phyloP scores from a whole-genome alignment of 2,329 filamentous ascomycete genomes.

The Albifimbria verrucaria region DNA sequence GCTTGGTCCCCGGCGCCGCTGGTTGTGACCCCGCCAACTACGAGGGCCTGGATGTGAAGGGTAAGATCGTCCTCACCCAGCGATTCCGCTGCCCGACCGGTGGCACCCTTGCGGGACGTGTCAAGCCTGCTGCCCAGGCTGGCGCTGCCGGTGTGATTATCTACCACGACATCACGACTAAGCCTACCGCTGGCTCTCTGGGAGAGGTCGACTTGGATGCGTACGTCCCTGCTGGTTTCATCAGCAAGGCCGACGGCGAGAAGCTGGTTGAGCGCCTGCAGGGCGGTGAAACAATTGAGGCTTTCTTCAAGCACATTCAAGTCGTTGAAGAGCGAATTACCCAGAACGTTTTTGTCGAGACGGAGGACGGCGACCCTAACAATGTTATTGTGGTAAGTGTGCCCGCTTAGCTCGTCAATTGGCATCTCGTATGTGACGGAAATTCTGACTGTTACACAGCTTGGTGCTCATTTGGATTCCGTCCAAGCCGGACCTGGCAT shows the following conservation, averaged over 20 bases:
- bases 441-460: background rate
- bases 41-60: slow-evolving; percentile 15
- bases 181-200: slow-evolving; percentile 16
- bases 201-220: slow-evolving; percentile 16
- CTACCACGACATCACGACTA: slow-evolving; percentile 15
- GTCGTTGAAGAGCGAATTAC: slow-evolving; percentile 19
- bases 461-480: slow-evolving; percentile 2
- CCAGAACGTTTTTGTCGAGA: slow-evolving; percentile 16
- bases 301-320: slow-evolving; percentile 15
- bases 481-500: slow-evolving; percentile 3
- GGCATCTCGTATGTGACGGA: background rate
- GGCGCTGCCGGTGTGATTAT: slow-evolving; percentile 16
- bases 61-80: slow-evolving; percentile 21
- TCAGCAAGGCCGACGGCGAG: slow-evolving; percentile 33
- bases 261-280: slow-evolving; percentile 34
- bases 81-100: slow-evolving; percentile 19
- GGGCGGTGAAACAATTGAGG: slow-evolving; percentile 30
- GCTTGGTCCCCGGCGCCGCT: slow-evolving; percentile 16
- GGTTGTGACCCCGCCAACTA: slow-evolving; percentile 17
- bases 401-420: background rate
- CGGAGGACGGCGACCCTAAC: slow-evolving; percentile 11
- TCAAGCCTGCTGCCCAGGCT: slow-evolving; percentile 14
- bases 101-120: slow-evolving; percentile 16
- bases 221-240: slow-evolving; percentile 14
- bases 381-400: slow-evolving; percentile 13